phyloP scores from a whole-genome alignment of 1,284 basidiomycete species.

The Vanrija humicola region DNA sequence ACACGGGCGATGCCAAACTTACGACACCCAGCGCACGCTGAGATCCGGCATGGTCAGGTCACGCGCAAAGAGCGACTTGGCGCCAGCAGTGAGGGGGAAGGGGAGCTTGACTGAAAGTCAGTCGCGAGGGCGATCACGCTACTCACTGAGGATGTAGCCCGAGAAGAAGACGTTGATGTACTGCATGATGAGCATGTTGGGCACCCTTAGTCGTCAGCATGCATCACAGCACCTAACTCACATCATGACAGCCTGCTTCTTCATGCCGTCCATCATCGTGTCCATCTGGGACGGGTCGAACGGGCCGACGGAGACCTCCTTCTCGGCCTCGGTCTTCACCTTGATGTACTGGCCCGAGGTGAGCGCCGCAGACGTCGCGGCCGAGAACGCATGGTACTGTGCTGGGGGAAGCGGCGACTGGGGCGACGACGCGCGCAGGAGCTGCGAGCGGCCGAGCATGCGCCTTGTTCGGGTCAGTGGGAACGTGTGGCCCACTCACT shows the following conservation, averaged over 20 bases:
- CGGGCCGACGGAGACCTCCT: slow-evolving; percentile 57
- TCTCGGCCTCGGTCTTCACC: slow-evolving; percentile 55
- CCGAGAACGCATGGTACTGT: slow-evolving; percentile 71
- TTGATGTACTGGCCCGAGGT: slow-evolving; percentile 76
- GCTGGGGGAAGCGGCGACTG: slow-evolving; percentile 72
- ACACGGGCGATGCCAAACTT: background rate
- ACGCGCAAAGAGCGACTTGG: slow-evolving; percentile 98
- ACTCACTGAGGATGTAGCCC: slow-evolving; percentile 93
- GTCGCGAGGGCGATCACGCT: background rate
- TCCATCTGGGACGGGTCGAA: slow-evolving; percentile 94
- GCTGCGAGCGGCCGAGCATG: slow-evolving; percentile 73
- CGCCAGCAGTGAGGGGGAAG: slow-evolving; percentile 92
- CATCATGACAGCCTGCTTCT: slow-evolving; percentile 93
- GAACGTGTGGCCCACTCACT: slow-evolving; percentile 59
- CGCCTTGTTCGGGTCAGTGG: slow-evolving; percentile 56
- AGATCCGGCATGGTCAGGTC: slow-evolving; percentile 95
- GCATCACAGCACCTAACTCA: slow-evolving; percentile 12
- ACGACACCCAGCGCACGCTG: slow-evolving; percentile 97
- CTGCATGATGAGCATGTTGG: slow-evolving; percentile 98
- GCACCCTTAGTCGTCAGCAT: slow-evolving; percentile 58
- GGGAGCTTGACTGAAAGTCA: slow-evolving; percentile 76
- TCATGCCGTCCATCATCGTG: slow-evolving; percentile 98
- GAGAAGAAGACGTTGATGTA: slow-evolving; percentile 99
- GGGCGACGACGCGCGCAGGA: slow-evolving; percentile 73
- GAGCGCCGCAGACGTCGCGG: slow-evolving; percentile 66